A percentile compares a stretch with the other conserved stretches of the same genome.
Conservation (phyloP, 164 flowering plant genomes). For the Vitis labrusca region DNA sequence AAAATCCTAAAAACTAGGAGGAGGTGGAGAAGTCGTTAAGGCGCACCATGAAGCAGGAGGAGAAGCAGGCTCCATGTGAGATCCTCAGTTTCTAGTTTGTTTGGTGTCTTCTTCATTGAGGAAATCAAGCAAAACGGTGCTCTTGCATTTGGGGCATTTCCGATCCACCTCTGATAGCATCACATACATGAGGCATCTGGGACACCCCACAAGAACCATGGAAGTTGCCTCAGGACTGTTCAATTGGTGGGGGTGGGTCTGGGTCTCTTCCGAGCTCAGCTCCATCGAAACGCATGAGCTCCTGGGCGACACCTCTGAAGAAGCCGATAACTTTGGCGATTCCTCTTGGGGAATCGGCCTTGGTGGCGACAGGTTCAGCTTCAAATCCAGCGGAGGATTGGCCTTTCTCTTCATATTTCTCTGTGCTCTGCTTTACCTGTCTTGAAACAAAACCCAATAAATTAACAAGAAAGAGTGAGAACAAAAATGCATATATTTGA, state of each 20-base stretch:
- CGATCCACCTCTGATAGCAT: slow-evolving; percentile 57
- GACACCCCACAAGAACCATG: slow-evolving; percentile 75
- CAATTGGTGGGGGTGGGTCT: neutral
- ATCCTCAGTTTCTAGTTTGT: neutral
- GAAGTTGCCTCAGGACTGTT: slow-evolving; percentile 22
- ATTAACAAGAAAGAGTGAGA: no score
- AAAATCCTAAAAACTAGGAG: no score
- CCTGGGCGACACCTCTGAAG: slow-evolving; percentile 14
- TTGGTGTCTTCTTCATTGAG: slow-evolving; percentile 6
- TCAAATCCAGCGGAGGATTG: slow-evolving; percentile 12
- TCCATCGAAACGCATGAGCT: slow-evolving; percentile 33
- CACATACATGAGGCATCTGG: slow-evolving; percentile 71
- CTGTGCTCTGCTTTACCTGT: no score
- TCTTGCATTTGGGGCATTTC: slow-evolving; percentile 73
- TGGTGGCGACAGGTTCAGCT: slow-evolving; percentile 25
- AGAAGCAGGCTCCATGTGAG: neutral
- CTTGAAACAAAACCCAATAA: no score
- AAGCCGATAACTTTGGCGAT: slow-evolving; percentile 7
- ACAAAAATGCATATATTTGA: no score
- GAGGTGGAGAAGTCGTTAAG: no score
- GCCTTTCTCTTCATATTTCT: neutral
- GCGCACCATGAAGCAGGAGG: no score
- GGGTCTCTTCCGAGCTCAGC: slow-evolving; percentile 7
- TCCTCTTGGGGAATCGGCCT: neutral
- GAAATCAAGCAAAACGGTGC: slow-evolving; percentile 62